phyloP scores from a whole-genome alignment of 1,139 yeast species.

The Taphrina communis region DNA sequence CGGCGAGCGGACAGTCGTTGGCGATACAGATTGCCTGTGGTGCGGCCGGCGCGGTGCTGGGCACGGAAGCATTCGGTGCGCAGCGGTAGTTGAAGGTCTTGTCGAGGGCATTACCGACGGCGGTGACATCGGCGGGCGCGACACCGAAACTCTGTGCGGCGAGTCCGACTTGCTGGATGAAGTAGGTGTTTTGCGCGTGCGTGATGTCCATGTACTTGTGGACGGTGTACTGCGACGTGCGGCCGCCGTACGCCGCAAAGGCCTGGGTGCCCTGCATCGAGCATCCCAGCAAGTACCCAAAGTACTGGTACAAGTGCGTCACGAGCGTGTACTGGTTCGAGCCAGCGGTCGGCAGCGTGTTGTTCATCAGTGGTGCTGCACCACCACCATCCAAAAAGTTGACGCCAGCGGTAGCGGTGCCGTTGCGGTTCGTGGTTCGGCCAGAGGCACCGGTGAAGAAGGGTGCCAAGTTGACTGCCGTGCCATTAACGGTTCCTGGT shows the following conservation, averaged over 20 bases:
- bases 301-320: constrained; percentile 40
- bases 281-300: constrained; percentile 36
- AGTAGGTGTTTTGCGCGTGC: constrained; percentile 35
- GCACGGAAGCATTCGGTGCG: constrained; percentile 21
- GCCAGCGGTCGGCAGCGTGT: constrained; percentile 33
- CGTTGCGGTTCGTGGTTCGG: constrained; percentile 35
- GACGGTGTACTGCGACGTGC: constrained; percentile 35
- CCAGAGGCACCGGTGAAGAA: constrained; percentile 33
- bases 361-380: constrained; percentile 35
- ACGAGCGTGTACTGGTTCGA: constrained; percentile 37
- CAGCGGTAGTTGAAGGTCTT: constrained; percentile 32
- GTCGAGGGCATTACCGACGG: constrained; percentile 33
- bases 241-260: constrained; percentile 31
- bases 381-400: constrained; percentile 40
- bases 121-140: constrained; percentile 31
- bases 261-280: constrained; percentile 34
- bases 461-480: constrained; percentile 29
- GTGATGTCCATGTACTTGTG: constrained; percentile 38
- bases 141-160: constrained; percentile 37
- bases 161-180: constrained; percentile 36
- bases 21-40: constrained; percentile 37
- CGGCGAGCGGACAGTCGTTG: constrained; percentile 39
- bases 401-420: constrained; percentile 23
- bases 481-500: constrained; percentile 34
- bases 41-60: constrained; percentile 31